Percentiles rank a stretch among this genome's conserved stretches.
Conservation (phyloP, 257 asterid genomes). For the Fraxinus quadrangulata region DNA sequence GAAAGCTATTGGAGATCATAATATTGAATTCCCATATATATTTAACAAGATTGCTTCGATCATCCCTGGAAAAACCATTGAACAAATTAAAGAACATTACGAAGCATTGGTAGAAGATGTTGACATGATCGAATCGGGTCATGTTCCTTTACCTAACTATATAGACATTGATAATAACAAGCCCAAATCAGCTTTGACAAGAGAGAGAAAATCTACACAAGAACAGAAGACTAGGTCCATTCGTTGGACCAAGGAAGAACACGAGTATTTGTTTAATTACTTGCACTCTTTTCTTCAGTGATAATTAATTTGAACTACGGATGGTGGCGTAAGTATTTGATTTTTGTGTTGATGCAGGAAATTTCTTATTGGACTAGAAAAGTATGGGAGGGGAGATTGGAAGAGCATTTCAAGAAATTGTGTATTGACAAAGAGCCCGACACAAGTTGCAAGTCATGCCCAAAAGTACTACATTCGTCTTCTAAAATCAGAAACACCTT, state of each 20-base stretch:
- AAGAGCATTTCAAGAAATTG: conserved; percentile 25
- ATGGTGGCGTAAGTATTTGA: neutral
- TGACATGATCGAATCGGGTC: conserved; percentile 13
- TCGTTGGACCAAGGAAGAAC: conserved; percentile 42
- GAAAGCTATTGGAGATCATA: conserved; percentile 17
- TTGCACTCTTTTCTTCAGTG: neutral
- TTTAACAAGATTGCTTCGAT: conserved; percentile 12
- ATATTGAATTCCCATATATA: conserved; percentile 14
- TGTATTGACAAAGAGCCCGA: conserved; percentile 27
- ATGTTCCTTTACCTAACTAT: neutral
- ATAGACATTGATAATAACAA: neutral
- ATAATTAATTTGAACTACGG: no score
- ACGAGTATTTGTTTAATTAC: conserved; percentile 18
- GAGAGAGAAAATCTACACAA: neutral
- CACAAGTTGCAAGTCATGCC: conserved; percentile 39
- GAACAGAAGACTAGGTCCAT: conserved; percentile 20
- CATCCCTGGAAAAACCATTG: conserved; percentile 20
- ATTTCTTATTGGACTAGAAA: conserved; percentile 22
- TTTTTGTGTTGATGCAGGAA: conserved; percentile 18
- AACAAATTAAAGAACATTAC: conserved; percentile 27
- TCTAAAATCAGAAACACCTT: conserved; percentile 12
- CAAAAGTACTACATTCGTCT: conserved; percentile 32
- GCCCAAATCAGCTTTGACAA: neutral
- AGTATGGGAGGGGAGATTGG: conserved; percentile 33
- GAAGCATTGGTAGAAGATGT: conserved; percentile 20